Evolutionary conservation across 169 alveolate genomes (phyloP).

Genomic region (Ichthyophthirius multifiliis): DNA sequence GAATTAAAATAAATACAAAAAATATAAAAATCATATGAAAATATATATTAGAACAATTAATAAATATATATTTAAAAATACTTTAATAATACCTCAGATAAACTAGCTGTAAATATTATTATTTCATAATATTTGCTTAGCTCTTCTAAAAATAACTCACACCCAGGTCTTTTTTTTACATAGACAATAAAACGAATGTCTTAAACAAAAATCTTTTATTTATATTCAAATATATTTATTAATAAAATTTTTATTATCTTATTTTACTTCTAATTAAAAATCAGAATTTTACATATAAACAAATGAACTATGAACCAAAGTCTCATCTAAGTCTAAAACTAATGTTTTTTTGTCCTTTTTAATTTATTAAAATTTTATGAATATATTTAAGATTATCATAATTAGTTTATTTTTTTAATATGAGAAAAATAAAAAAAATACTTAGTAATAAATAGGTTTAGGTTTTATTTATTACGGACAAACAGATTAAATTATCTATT

Average conservation of each 20-base stretch:
- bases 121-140: slow-evolving; percentile 61
- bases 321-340: too few relatives aligned
- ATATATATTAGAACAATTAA: not conserved
- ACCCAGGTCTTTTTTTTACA: slow-evolving; percentile 53
- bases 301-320: too few relatives aligned
- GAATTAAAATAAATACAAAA: too few relatives aligned
- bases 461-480: too few relatives aligned
- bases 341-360: too few relatives aligned
- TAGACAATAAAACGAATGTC: slow-evolving; percentile 27
- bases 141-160: slow-evolving; percentile 48
- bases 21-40: not conserved
- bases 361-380: too few relatives aligned
- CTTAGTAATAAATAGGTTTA: too few relatives aligned
- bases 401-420: too few relatives aligned
- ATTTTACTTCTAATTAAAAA: slow-evolving; percentile 32
- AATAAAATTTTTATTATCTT: not conserved
- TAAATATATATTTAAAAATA: not conserved
- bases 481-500: too few relatives aligned
- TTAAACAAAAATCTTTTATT: slow-evolving; percentile 17
- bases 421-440: too few relatives aligned
- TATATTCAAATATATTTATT: not conserved
- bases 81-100: slow-evolving; percentile 22
- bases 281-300: slow-evolving; percentile 53
- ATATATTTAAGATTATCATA: too few relatives aligned
- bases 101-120: slow-evolving; percentile 76